Evolutionary conservation across 805 yeast genomes (phyloP), one percentile per base, ranked within the genome.

Genomic region (Candida endomychidarum): DNA sequence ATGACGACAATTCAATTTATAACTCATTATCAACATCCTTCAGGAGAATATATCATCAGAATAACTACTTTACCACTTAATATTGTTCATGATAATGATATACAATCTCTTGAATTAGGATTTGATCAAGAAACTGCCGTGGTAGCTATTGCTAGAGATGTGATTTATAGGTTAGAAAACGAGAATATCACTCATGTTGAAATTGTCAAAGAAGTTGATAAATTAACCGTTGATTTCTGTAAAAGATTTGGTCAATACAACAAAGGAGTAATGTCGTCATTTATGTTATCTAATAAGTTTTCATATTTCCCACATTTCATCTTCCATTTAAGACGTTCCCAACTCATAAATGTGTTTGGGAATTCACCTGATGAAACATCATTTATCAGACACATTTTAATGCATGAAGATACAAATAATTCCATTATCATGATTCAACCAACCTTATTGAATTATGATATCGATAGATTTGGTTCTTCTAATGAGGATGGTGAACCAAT

Each of bases 51-150:
- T 57, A 78, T 97, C 56, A 70, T 87, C 44, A 79, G 97, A 53
- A 97, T 93, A 24, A 91, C 99, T 16, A 93, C 98, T 0, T 33
- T 39, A 14, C 49, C 51, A 2, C 74, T 93, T 43, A 69, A 72
- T 42, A 72, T 79, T 57, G 60, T 73, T 45, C 73, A 78, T 42
- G 75, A 81, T 10, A 63, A 73, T 18, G 77, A 77, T 30, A 78
- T 74, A 42, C 61, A 59, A 34, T 52, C 63, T 34, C 63, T 78
- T 43, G 66, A 80, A 12, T 65, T 65, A 43, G 83, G 93, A n/a
- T 93, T 93, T 61, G 99, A 93, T 66, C 98, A 93, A 72, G 98
- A 93, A 65, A 96, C 97, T 9, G 96, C 99, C 3, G 95, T 96
- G 11, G 97, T 90, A 1, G 69, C 90, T 43, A 83, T 91, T 82